These are phyloP conservation scores for Hysterangium stoloniferum DNA, from an alignment of 768 basidiomycete genomes.

Conservation along the genomic window DNA sequence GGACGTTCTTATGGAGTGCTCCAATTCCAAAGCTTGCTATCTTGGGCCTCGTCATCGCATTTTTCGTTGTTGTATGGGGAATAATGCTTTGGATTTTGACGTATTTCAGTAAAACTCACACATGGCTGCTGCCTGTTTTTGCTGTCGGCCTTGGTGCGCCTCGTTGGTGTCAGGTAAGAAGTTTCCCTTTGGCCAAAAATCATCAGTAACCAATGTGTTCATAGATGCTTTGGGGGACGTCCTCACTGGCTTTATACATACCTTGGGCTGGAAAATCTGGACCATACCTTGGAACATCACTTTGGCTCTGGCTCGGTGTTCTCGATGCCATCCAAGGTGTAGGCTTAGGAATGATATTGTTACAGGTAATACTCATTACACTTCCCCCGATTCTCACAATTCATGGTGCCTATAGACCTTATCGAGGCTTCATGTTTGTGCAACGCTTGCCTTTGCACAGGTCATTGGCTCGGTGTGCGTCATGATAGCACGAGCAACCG, in stretches of 20 bases:
- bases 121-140: constrained; percentile 91
- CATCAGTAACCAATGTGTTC: constrained; percentile 1
- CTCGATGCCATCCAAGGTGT: constrained; percentile 93
- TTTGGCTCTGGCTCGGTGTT: constrained; percentile 96
- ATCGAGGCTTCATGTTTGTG: constrained; percentile 89
- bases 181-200: background rate
- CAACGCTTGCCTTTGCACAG: constrained; percentile 85
- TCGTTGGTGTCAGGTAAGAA: constrained; percentile 80
- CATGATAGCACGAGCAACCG: constrained; percentile 87
- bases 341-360: constrained; percentile 84
- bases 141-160: constrained; percentile 93
- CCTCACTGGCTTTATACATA: constrained; percentile 85
- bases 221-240: constrained; percentile 91
- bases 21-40: constrained; percentile 79
- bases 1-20: constrained; percentile 88
- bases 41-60: constrained; percentile 65
- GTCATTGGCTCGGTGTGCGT: constrained; percentile 86
- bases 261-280: constrained; percentile 86
- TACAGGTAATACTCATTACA: constrained; percentile 37
- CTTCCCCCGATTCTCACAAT: background rate
- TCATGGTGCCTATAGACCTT: constrained; percentile 45
- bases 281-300: constrained; percentile 80
- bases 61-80: constrained; percentile 88
- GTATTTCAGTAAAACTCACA: constrained; percentile 87
- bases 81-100: constrained; percentile 66